Conservation (phyloP, 352 stramenopile genomes). For the Phytophthora vignae region DNA sequence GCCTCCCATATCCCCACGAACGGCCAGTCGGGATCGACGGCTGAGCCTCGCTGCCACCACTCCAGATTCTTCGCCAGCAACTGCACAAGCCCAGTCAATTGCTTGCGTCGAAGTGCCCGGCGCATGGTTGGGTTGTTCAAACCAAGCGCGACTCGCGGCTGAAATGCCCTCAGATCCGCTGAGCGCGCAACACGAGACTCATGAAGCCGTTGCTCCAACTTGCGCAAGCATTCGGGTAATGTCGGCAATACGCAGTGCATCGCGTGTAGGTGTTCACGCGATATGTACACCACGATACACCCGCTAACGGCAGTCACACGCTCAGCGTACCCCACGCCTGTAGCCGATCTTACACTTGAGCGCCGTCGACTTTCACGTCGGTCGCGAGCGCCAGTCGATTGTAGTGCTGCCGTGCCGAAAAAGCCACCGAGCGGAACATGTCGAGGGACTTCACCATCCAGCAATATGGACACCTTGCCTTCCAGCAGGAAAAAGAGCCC, state of each 20-base stretch:
- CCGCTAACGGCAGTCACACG: slow-evolving; percentile 57
- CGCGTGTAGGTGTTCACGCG: slow-evolving; percentile 50
- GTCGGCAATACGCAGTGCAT: slow-evolving; percentile 46
- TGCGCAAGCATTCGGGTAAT: slow-evolving; percentile 36
- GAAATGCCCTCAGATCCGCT: slow-evolving; percentile 40
- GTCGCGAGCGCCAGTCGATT: neutral
- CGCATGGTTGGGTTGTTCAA: slow-evolving; percentile 37
- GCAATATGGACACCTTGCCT: slow-evolving; percentile 42
- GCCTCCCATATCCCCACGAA: slow-evolving; percentile 65
- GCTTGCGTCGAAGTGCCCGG: slow-evolving; percentile 26
- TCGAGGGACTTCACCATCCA: slow-evolving; percentile 37
- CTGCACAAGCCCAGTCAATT: slow-evolving; percentile 25
- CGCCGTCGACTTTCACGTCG: slow-evolving; percentile 16
- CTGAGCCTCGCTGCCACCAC: slow-evolving; percentile 36
- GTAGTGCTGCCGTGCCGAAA: slow-evolving; percentile 56
- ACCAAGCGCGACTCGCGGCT: slow-evolving; percentile 23
- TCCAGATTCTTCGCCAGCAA: slow-evolving; percentile 40
- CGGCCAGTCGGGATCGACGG: slow-evolving; percentile 59
- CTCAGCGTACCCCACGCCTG: slow-evolving; percentile 42
- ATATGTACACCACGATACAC: slow-evolving; percentile 63
- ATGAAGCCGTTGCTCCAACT: slow-evolving; percentile 42
- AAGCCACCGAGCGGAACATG: slow-evolving; percentile 51
- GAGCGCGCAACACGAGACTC: slow-evolving; percentile 38
- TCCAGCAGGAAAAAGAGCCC: slow-evolving; percentile 67
- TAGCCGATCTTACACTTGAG: slow-evolving; percentile 8